phyloP scores from a whole-genome alignment of 2,329 filamentous ascomycete genomes.

The Erysiphe neolycopersici region DNA sequence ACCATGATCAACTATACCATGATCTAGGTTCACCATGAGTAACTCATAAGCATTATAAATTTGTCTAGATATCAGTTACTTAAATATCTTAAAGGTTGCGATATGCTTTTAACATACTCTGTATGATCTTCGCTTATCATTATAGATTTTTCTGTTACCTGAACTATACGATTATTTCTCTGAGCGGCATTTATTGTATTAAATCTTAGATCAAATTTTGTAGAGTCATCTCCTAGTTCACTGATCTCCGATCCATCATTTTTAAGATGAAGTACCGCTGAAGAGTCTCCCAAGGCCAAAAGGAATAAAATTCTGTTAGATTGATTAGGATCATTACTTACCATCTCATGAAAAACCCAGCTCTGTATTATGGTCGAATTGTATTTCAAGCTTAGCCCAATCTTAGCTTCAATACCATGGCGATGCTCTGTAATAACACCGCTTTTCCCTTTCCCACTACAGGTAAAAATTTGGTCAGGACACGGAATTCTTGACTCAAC shows the following conservation, averaged over 20 bases:
- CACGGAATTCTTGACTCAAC: constrained; percentile 8
- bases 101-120: constrained; percentile 4
- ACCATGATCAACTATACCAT: constrained; percentile 1
- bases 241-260: constrained; percentile 20
- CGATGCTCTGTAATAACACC: constrained; percentile 43
- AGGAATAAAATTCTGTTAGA: constrained; percentile 8
- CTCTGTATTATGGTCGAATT: constrained; percentile 21
- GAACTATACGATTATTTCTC: constrained; percentile 18
- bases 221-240: constrained; percentile 17
- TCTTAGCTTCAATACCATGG: constrained; percentile 40
- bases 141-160: constrained; percentile 24
- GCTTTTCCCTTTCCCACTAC: constrained; percentile 32
- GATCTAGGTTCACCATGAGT: constrained; percentile 1
- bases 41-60: constrained; percentile 1
- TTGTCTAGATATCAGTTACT: constrained; percentile 1
- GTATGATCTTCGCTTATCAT: constrained; percentile 3
- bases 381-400: constrained; percentile 29
- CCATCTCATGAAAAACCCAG: constrained; percentile 21
- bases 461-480: constrained; percentile 36
- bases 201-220: constrained; percentile 24
- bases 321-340: constrained; percentile 1
- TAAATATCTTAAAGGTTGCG: background rate
- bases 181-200: constrained; percentile 22
- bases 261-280: constrained; percentile 19
- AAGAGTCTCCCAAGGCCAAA: constrained; percentile 9